Conservation (phyloP, 2,329 filamentous ascomycete genomes). For the Hyphodiscus sp. region DNA sequence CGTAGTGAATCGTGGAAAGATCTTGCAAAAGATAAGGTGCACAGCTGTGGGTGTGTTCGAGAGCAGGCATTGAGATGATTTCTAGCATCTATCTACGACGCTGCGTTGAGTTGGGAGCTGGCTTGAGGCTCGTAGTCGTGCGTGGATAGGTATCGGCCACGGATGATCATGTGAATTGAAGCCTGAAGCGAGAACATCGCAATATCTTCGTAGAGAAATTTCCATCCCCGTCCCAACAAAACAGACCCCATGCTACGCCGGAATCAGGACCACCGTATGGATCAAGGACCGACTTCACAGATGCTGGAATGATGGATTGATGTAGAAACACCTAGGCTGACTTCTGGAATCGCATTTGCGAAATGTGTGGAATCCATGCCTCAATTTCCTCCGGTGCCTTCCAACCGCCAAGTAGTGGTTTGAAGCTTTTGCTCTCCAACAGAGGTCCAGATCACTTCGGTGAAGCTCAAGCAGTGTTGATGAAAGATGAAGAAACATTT, state of each 20-base stretch:
- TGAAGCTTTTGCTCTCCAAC: slow-evolving; percentile 43
- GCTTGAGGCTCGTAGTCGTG: neutral
- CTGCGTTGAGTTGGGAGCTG: neutral
- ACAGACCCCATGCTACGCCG: neutral
- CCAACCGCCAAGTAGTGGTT: slow-evolving; percentile 29
- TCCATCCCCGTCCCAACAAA: neutral
- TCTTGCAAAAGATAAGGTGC: neutral
- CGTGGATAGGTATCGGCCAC: neutral
- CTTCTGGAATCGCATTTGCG: neutral
- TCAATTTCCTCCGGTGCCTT: slow-evolving; percentile 36
- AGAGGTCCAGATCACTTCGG: slow-evolving; percentile 56
- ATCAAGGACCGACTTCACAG: too few relatives aligned
- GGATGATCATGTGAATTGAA: neutral
- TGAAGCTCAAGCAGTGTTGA: slow-evolving; percentile 31
- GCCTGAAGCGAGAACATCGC: neutral
- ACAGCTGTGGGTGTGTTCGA: neutral
- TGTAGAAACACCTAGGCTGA: neutral
- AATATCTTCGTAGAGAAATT: neutral
- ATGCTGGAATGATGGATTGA: neutral
- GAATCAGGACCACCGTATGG: neutral
- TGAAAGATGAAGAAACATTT: slow-evolving; percentile 28
- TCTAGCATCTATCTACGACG: neutral
- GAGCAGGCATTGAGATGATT: neutral
- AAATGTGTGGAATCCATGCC: slow-evolving; percentile 58
- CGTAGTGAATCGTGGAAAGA: slow-evolving; percentile 1